Evolutionary conservation across 116 monocot genomes (phyloP).

Genomic region (Iris pallida): DNA sequence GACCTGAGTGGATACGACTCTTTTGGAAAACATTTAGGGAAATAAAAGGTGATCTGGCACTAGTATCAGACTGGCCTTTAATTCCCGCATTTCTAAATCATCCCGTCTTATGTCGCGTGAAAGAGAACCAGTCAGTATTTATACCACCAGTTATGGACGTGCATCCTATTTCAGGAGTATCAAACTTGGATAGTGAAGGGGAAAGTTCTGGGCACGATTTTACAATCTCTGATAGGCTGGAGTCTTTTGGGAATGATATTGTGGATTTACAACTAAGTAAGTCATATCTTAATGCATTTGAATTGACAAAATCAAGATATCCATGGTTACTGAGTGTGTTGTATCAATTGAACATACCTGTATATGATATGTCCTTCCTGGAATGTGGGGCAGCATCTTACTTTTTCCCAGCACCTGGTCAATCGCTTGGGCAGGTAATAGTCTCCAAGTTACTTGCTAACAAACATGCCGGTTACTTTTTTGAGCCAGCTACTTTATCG

Average conservation of each 20-base stretch:
- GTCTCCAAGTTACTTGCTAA: conserved; percentile 60
- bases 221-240: conserved; percentile 6
- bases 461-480: conserved; percentile 62
- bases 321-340: conserved; percentile 76
- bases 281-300: conserved; percentile 42
- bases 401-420: conserved; percentile 50
- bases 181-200: conserved; percentile 22
- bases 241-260: conserved; percentile 13
- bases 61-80: conserved; percentile 84
- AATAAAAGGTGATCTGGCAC: conserved; percentile 67
- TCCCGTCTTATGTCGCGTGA: conserved; percentile 72
- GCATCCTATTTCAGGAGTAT: conserved; percentile 6
- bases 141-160: conserved; percentile 50
- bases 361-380: conserved; percentile 78
- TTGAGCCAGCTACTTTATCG: conserved; percentile 51
- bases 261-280: conserved; percentile 27
- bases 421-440: conserved; percentile 63
- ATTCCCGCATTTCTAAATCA: conserved; percentile 73
- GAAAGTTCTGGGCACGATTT: conserved; percentile 7
- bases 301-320: conserved; percentile 44
- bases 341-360: conserved; percentile 70
- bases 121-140: conserved; percentile 58
- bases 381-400: conserved; percentile 39
- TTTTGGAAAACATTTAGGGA: conserved; percentile 76
- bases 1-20: conserved; percentile 70